These are phyloP conservation scores for Cladophialophora immunda DNA, from an alignment of 2,329 filamentous ascomycete genomes.

Conservation along the genomic window DNA sequence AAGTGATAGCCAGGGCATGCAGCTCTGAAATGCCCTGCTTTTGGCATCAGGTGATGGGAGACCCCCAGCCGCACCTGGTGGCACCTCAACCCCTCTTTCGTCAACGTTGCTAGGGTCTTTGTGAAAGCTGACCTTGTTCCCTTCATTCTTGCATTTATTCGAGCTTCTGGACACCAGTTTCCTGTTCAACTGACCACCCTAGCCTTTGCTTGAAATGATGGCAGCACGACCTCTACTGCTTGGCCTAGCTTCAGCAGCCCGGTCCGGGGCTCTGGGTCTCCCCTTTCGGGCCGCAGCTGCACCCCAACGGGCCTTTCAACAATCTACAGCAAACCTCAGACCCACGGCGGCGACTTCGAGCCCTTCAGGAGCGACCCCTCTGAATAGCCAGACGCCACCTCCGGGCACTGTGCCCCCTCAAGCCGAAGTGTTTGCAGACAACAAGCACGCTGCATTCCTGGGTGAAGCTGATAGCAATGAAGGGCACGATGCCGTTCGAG, in stretches of 20 bases:
- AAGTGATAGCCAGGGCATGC: not conserved
- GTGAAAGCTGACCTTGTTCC: conserved; percentile 1
- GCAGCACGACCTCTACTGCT: conserved; percentile 31
- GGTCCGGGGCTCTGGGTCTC: conserved; percentile 4
- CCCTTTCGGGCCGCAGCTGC: not conserved
- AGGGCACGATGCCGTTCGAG: conserved; percentile 30
- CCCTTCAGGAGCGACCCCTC: conserved; percentile 13
- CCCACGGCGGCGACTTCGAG: conserved; percentile 23
- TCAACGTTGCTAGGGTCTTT: not conserved
- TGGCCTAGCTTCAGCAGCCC: conserved; percentile 18
- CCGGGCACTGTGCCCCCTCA: conserved; percentile 11
- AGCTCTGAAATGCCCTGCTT: conserved; percentile 4
- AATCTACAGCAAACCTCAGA: conserved; percentile 15
- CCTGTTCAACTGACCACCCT: not conserved
- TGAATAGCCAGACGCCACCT: conserved; percentile 23
- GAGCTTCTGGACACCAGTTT: not conserved
- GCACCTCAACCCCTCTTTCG: conserved; percentile 21
- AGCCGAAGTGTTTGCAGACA: conserved; percentile 22
- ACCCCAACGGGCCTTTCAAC: conserved; percentile 16
- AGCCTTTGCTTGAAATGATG: conserved; percentile 18
- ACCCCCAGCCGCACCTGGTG: not conserved
- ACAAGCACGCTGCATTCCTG: conserved; percentile 34
- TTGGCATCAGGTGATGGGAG: not conserved
- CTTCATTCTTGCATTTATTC: not conserved
- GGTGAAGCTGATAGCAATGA: conserved; percentile 40